Percentiles rank a stretch among this genome's conserved stretches.
phyloP scores from a whole-genome alignment of 2,329 filamentous ascomycete species.

The Chlorencoelia australis region DNA sequence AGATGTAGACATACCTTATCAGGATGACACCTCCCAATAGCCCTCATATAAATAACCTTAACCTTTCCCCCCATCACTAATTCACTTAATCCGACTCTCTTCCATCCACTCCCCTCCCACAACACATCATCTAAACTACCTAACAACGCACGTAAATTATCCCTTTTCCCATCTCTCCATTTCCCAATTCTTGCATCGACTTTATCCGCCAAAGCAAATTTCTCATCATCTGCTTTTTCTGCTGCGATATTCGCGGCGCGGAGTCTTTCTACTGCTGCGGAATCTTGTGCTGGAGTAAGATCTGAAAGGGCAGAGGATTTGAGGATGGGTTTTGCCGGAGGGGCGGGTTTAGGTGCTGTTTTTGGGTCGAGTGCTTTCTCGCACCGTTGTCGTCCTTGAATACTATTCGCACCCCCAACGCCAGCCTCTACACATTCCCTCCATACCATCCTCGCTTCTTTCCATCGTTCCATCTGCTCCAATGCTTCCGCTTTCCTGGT shows the following conservation, averaged over 20 bases:
- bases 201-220: slow-evolving; percentile 75
- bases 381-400: slow-evolving; percentile 79
- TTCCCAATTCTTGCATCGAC: slow-evolving; percentile 69
- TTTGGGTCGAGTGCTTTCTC: slow-evolving; percentile 76
- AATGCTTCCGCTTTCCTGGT: slow-evolving; percentile 92
- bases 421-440: slow-evolving; percentile 72
- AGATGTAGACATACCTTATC: slow-evolving; percentile 67
- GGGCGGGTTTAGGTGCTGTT: slow-evolving; percentile 33
- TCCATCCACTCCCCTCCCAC: slow-evolving; percentile 91
- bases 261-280: slow-evolving; percentile 71
- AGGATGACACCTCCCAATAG: slow-evolving; percentile 95
- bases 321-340: slow-evolving; percentile 34
- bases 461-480: slow-evolving; percentile 92
- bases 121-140: slow-evolving; percentile 81
- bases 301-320: slow-evolving; percentile 33
- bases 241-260: slow-evolving; percentile 78
- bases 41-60: slow-evolving; percentile 98
- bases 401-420: slow-evolving; percentile 74
- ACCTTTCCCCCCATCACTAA: slow-evolving; percentile 88
- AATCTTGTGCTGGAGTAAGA: slow-evolving; percentile 37
- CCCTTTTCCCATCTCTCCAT: slow-evolving; percentile 87
- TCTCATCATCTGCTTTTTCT: slow-evolving; percentile 82
- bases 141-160: slow-evolving; percentile 81
- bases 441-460: slow-evolving; percentile 74
- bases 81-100: slow-evolving; percentile 91